phyloP scores from a whole-genome alignment of 2,329 filamentous ascomycete genomes.

The Aspergillus quadrilineatus region DNA sequence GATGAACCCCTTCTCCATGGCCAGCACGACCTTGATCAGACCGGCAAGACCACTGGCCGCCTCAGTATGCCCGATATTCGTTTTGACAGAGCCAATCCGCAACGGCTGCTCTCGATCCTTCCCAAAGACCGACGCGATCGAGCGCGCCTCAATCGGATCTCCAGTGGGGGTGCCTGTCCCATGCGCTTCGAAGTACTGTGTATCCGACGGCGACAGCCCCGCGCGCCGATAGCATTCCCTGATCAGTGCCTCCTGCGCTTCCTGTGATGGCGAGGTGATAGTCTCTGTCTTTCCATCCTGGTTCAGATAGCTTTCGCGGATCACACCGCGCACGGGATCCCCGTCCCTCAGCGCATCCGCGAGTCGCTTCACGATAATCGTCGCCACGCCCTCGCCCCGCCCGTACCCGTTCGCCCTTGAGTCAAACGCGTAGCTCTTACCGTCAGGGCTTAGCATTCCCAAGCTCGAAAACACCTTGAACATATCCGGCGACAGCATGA shows the following conservation, averaged over 20 bases:
- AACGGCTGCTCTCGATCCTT: background rate
- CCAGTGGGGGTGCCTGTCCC: constrained; percentile 38
- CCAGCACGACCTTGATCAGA: constrained; percentile 22
- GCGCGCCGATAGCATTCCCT: constrained; percentile 38
- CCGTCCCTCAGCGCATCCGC: constrained; percentile 2
- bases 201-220: constrained; percentile 38
- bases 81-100: constrained; percentile 16
- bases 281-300: constrained; percentile 37
- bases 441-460: constrained; percentile 40
- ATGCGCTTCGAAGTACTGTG: constrained; percentile 48
- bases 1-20: constrained; percentile 24
- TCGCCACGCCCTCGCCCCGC: constrained; percentile 6
- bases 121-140: constrained; percentile 2
- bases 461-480: constrained; percentile 39
- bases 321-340: constrained; percentile 5
- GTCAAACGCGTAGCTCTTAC: constrained; percentile 15
- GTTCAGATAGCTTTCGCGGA: constrained; percentile 33
- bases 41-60: constrained; percentile 8
- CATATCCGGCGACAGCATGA: constrained; percentile 39
- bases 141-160: constrained; percentile 10
- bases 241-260: constrained; percentile 44
- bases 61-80: constrained; percentile 14
- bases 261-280: constrained; percentile 36
- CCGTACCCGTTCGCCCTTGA: constrained; percentile 3
- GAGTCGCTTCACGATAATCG: constrained; percentile 4